Percentiles rank a stretch among this genome's conserved stretches.
Conservation (phyloP, 176 grass and related monocot species). For the Cenchrus purpureus region DNA sequence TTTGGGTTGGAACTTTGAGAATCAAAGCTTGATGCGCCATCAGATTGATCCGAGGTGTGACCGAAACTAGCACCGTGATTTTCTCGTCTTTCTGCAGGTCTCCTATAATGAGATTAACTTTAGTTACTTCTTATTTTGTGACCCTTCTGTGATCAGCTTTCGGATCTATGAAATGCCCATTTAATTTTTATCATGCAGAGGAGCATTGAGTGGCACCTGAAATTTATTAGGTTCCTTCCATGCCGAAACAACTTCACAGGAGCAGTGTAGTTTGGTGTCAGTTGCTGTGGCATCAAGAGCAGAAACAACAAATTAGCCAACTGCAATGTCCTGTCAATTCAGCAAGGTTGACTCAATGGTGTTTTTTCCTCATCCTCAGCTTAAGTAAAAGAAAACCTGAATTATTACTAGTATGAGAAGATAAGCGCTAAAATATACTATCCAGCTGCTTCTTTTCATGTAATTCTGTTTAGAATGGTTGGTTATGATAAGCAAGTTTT, state of each 20-base stretch:
- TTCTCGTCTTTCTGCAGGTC: constrained; percentile 43
- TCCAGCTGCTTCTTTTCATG: constrained; percentile 17
- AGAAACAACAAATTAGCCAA: constrained; percentile 9
- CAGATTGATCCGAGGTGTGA: constrained; percentile 38
- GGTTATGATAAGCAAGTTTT: constrained; percentile 5
- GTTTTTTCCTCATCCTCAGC: not conserved
- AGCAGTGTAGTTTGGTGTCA: constrained; percentile 61
- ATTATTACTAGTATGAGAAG: not conserved
- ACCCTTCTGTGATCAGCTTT: not conserved
- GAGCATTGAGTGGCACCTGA: constrained; percentile 46
- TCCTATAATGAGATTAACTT: constrained; percentile 33
- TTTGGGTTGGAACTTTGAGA: constrained; percentile 36
- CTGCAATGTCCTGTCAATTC: constrained; percentile 13
- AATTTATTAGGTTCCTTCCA: constrained; percentile 56
- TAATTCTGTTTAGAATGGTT: constrained; percentile 21
- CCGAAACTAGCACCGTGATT: constrained; percentile 20
- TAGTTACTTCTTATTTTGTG: not conserved
- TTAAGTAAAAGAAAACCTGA: not conserved
- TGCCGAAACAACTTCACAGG: constrained; percentile 60
- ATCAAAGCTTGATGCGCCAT: constrained; percentile 22
- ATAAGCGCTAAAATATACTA: not conserved
- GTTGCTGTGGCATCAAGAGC: constrained; percentile 52
- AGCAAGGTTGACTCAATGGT: not conserved
- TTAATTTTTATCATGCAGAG: not conserved
- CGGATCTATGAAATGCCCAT: not conserved